A percentile compares a stretch with the other conserved stretches of the same genome.
Evolutionary conservation across 2,329 filamentous ascomycete species (phyloP).

Genomic region (Monosporascus sp.): DNA sequence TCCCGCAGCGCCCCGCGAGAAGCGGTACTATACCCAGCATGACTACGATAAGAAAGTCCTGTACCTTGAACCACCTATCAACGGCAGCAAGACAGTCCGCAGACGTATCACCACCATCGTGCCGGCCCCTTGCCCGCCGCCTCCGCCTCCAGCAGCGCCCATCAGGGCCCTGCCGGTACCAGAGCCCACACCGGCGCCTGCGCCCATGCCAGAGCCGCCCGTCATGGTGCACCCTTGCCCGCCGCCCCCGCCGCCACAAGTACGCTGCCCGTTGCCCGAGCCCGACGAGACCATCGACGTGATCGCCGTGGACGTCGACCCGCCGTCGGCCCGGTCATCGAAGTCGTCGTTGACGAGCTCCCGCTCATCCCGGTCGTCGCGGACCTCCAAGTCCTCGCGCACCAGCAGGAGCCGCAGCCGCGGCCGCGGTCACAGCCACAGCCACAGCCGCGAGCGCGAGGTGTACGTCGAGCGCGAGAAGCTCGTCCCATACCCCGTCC

Average conservation of each 20-base stretch:
- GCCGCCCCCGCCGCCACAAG: conserved; percentile 18
- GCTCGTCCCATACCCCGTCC: conserved; percentile 36
- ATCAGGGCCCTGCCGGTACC: conserved; percentile 10
- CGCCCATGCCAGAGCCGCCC: conserved; percentile 3
- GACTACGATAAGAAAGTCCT: conserved; percentile 30
- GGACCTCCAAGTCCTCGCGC: conserved; percentile 18
- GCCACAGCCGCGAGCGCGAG: conserved; percentile 33
- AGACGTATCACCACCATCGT: conserved; percentile 33
- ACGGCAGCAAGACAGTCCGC: conserved; percentile 30
- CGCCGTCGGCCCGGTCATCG: conserved; percentile 21
- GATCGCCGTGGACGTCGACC: conserved; percentile 37
- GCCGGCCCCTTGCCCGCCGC: conserved; percentile 21
- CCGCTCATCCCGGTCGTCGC: conserved; percentile 16
- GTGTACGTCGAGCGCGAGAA: conserved; percentile 48
- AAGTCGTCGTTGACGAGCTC: conserved; percentile 18
- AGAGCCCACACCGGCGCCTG: conserved; percentile 10
- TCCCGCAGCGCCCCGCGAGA: conserved; percentile 25
- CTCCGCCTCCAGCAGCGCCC: conserved; percentile 12
- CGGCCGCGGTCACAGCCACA: conserved; percentile 20
- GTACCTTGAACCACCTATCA: conserved; percentile 34
- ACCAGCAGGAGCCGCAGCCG: conserved; percentile 16
- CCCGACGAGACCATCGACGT: conserved; percentile 32
- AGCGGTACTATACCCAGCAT: conserved; percentile 23
- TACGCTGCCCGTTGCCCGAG: conserved; percentile 9
- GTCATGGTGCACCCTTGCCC: conserved; percentile 18